Evolutionary conservation across 1,284 basidiomycete genomes (phyloP), one percentile per base, ranked within the genome.

Genomic region (Anthracocystis walkeri): DNA sequence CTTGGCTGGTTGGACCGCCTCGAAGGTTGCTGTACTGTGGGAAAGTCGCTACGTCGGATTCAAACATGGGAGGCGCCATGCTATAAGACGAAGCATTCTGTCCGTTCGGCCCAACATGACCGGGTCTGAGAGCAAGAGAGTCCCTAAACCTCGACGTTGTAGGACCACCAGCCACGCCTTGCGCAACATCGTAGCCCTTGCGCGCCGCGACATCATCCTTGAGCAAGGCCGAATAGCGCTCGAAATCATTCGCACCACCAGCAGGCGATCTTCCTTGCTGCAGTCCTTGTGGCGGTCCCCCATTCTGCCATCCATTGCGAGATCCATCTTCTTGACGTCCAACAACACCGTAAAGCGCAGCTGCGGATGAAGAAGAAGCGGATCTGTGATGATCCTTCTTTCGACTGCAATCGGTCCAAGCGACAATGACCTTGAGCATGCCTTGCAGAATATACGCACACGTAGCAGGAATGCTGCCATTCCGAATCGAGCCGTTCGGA

Each of bases 401-500:
- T 21, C 64, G 52, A 33, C 57, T 63, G 44, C 59, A 68, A 6
- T 68, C 61, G 21, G 71, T 74, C 71, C 71, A 74, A 5, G 51
- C 31, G 18, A 55, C 61, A 18, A 74, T 68, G 12, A 74, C 65
- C 46, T 74, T 65, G 48, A 74, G 61, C 71, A 74, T 68, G 7
- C 62, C 62, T 25, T 74, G 57, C 40, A 74, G 23, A 20, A 74
- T 68, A 38, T 65, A 74, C 0, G 71, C 71, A 33, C 71, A 68
- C 8, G 71, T 74, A 18, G 71, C 71, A 2, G 71, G 61, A n/a
- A 74, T 65, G 54, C 71, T 74, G 46, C 71, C 71, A 16, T 45
- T 66, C 40, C 57, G 54, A 31, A 74, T 61, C 41, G 65, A 60
- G 1, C 71, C 71, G 2, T 57, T 58, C 0, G 70, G 70, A 49